These are phyloP conservation scores for Leptographium galeiforme DNA, from an alignment of 2,329 filamentous ascomycete species.

Conservation along the genomic window DNA sequence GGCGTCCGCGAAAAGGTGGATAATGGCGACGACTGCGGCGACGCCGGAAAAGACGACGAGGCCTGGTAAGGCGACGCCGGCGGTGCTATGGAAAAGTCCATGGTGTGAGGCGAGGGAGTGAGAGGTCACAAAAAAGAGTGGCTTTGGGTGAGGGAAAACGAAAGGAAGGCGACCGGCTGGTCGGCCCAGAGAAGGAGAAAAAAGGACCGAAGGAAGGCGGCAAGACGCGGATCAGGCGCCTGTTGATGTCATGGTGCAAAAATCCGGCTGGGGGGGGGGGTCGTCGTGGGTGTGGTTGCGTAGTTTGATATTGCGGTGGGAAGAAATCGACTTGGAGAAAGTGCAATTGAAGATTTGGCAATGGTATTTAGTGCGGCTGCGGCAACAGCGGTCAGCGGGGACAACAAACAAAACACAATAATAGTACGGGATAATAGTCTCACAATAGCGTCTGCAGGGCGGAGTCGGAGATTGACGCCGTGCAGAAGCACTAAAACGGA, in stretches of 20 bases:
- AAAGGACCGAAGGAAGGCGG: neutral
- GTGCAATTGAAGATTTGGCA: neutral
- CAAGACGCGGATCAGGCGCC: neutral
- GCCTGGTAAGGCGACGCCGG: neutral
- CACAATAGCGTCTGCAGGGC: neutral
- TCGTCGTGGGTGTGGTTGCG: neutral
- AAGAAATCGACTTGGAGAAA: neutral
- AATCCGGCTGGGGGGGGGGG: neutral
- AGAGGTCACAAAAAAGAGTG: neutral
- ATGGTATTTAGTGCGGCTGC: neutral
- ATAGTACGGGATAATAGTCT: no score
- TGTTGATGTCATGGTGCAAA: neutral
- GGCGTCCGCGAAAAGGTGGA: conserved; percentile 41
- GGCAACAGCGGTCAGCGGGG: neutral
- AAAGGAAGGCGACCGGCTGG: neutral
- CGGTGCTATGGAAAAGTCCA: neutral
- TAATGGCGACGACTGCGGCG: conserved; percentile 36
- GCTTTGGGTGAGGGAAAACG: neutral
- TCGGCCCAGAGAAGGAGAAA: neutral
- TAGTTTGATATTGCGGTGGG: neutral
- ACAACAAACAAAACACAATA: neutral
- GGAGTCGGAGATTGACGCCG: neutral
- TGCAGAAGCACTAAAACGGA: neutral
- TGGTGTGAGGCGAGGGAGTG: neutral
- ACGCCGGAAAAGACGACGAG: neutral